phyloP scores from a whole-genome alignment of 139 green algal genomes.

The Tetradesmus obliquus region DNA sequence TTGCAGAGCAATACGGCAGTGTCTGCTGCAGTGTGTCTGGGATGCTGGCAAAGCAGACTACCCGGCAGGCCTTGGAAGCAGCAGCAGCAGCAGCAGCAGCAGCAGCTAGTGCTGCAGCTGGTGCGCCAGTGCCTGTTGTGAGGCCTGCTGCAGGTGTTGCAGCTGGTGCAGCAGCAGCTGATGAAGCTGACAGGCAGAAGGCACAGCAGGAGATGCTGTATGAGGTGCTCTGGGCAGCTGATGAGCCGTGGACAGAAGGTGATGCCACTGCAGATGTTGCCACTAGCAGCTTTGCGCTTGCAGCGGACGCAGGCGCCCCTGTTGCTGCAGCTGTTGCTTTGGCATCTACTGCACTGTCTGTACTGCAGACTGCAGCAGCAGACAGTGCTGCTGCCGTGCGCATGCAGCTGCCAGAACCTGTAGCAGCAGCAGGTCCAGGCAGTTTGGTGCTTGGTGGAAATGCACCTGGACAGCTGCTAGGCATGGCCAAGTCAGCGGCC shows the following conservation, averaged over 20 bases:
- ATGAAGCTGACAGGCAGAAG: conserved; percentile 1
- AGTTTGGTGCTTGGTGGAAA: background rate
- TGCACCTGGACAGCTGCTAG: background rate
- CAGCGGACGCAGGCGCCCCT: background rate
- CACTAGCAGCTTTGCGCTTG: background rate
- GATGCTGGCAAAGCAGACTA: conserved; percentile 34
- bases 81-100: conserved; percentile 2
- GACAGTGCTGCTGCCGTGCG: background rate
- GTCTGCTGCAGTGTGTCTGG: conserved; percentile 3
- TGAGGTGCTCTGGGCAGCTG: background rate
- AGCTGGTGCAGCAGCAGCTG: background rate
- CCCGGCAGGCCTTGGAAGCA: background rate
- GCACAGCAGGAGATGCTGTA: conserved; percentile 40
- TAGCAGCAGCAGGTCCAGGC: background rate
- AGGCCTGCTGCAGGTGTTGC: background rate
- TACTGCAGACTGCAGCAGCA: conserved; percentile 7
- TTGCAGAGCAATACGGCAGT: background rate
- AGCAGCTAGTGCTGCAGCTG: background rate
- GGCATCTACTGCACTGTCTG: background rate
- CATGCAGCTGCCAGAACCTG: background rate
- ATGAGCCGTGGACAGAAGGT: background rate
- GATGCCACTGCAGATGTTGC: background rate
- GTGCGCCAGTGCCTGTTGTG: background rate
- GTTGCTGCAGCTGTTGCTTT: background rate
- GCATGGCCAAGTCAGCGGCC: conserved; percentile 37